Evolutionary conservation across 192 early-diverging fungal species (phyloP).

Genomic region (Gonapodya prolifera): DNA sequence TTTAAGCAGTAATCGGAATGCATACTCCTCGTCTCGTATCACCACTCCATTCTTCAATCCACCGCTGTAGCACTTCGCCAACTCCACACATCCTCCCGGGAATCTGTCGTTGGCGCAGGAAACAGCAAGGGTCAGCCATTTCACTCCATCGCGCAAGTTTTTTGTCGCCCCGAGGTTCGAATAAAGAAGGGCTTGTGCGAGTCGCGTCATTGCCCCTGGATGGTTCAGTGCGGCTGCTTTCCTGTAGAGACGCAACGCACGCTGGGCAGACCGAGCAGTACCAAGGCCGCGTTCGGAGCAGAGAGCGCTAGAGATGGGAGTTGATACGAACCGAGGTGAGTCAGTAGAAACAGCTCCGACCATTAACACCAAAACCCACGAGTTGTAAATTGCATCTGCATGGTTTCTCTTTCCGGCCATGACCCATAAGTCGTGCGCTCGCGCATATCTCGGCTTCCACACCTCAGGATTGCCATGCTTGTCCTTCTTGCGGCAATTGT

Average conservation of each 20-base stretch:
- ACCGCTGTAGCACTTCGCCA: neutral
- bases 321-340: too few species aligned
- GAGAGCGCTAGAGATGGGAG: neutral
- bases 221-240: constrained; percentile 5
- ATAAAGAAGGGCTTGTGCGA: constrained; percentile 1
- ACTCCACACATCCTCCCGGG: constrained; percentile 1
- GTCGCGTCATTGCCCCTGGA: constrained; percentile 7
- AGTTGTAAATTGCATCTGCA: neutral
- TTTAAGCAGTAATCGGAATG: neutral
- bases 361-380: too few species aligned
- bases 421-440: neutral
- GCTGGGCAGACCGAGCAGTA: neutral
- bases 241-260: neutral
- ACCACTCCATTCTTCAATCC: neutral
- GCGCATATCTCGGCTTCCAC: neutral
- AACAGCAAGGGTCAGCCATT: neutral
- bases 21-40: neutral
- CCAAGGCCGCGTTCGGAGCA: neutral
- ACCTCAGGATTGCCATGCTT: too few species aligned
- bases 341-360: too few species aligned
- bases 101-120: neutral
- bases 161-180: neutral
- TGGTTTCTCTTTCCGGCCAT: neutral
- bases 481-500: neutral
- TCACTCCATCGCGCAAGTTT: neutral